Evolutionary conservation across 495 filamentous ascomycete genomes (phyloP), one percentile per base, ranked within the genome.

Genomic region (Hypoxylon crocopeplum): DNA sequence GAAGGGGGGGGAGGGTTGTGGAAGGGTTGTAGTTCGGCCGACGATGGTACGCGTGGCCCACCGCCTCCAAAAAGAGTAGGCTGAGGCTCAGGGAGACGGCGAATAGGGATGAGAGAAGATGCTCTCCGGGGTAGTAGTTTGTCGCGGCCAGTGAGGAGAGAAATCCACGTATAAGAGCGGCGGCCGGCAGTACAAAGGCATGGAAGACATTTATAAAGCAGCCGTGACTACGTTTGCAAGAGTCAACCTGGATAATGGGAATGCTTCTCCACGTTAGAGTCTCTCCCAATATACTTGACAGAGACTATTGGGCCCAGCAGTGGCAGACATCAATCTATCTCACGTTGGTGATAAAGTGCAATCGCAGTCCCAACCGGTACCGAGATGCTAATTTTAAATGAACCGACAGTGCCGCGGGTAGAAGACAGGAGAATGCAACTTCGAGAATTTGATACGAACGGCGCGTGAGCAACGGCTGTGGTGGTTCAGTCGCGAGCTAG

Each of bases 401-500:
- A 45, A 45, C 37, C 48, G 54, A 38, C 19, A 27, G 30, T 64
- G 44, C 48, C 54, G 48, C 48, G 42, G 46, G 33, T 38, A 41
- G 37, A 27, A 53, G 25, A 33, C 22, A 24, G 19, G 20, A 17
- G 38, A 30, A 44, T 33, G 19, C 22, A 48, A 16, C 29, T 36
- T 6, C 5, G 30, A 22, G 46, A 24, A 16, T 32, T 38, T 19
- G 21, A 54, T 46, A 54, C 41, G 32, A 54, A 41, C 46, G 48
- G 60, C 44, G 60, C 60, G 60, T 64, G 60, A 50, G 32, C 48
- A 44, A 5, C n/a, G 24, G 39, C 40, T 48, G 38, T 19, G 37
- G 53, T 29, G 15, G 33, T 33, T 57, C 47, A 19, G 48, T 52
- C 59, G 53, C 29, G 54, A 64, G 37, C 61, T 48, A 64, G 61